Conservation (phyloP, 1,284 basidiomycete genomes). For the Mycosarcoma mackinlayi region DNA sequence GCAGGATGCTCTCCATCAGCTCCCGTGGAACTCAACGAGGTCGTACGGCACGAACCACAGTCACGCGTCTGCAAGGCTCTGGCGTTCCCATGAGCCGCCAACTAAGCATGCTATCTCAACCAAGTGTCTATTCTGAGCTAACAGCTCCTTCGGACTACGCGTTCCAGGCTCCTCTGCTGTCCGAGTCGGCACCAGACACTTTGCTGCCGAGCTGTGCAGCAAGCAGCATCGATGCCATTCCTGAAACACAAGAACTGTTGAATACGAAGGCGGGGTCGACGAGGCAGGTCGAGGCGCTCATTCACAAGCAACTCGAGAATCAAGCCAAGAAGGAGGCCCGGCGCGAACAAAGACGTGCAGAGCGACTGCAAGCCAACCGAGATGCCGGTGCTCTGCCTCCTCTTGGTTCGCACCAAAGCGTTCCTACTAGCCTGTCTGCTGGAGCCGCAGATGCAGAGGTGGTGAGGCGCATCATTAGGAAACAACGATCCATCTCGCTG, state of each 20-base stretch:
- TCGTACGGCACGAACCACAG: slow-evolving; percentile 7
- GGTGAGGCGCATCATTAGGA: slow-evolving; percentile 15
- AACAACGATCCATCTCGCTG: slow-evolving; percentile 38
- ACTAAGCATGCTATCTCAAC: slow-evolving; percentile 25
- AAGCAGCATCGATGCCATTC: slow-evolving; percentile 7
- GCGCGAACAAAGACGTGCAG: slow-evolving; percentile 20
- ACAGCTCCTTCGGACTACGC: slow-evolving; percentile 45
- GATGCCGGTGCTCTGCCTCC: background rate
- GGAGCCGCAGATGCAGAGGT: background rate
- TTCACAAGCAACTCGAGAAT: slow-evolving; percentile 27
- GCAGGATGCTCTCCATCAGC: slow-evolving; percentile 40
- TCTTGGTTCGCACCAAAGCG: background rate
- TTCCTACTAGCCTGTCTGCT: background rate
- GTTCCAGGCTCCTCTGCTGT: slow-evolving; percentile 35
- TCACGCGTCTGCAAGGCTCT: background rate
- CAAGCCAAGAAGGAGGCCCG: slow-evolving; percentile 30
- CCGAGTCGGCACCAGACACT: slow-evolving; percentile 4
- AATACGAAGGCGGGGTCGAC: background rate
- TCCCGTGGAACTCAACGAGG: slow-evolving; percentile 33
- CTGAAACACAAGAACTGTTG: slow-evolving; percentile 3
- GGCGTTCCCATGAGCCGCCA: slow-evolving; percentile 9
- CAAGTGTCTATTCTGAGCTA: slow-evolving; percentile 43
- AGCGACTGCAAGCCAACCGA: slow-evolving; percentile 14
- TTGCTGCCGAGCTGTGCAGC: slow-evolving; percentile 13
- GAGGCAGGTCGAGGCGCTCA: slow-evolving; percentile 8